phyloP scores from a whole-genome alignment of 768 basidiomycete genomes.

The Mycena vitilis region DNA sequence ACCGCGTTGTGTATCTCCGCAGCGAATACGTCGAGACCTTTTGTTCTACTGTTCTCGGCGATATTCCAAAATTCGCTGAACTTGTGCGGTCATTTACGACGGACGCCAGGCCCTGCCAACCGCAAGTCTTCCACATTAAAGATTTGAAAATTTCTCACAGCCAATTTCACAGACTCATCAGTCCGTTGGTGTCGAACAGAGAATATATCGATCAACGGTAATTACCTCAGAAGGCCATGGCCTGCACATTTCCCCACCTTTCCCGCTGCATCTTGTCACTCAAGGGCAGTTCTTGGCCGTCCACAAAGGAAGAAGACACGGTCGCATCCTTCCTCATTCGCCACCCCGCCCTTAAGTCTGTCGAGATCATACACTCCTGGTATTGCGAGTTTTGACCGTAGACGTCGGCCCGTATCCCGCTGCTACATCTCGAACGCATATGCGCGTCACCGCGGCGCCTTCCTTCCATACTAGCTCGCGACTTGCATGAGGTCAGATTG shows the following conservation, averaged over 20 bases:
- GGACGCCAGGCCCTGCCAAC: not conserved
- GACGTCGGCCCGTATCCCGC: not conserved
- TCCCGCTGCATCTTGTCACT: not conserved
- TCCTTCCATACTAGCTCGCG: not conserved
- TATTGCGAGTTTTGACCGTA: not conserved
- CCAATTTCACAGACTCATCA: too few species aligned
- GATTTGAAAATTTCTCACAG: too few species aligned
- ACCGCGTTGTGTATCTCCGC: not conserved
- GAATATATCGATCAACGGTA: not conserved
- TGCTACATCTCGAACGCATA: not conserved
- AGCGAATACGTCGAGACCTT: not conserved
- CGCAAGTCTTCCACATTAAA: not conserved
- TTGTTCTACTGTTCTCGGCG: not conserved
- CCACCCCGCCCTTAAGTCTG: not conserved
- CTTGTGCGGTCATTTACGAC: not conserved
- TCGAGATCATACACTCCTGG: not conserved
- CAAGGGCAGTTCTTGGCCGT: not conserved
- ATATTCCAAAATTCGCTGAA: not conserved
- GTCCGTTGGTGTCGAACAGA: too few species aligned
- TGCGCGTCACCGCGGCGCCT: not conserved
- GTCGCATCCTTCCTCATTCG: not conserved
- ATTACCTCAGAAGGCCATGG: not conserved
- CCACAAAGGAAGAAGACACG: not conserved
- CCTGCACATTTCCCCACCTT: slow-evolving; percentile 1
- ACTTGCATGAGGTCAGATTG: not conserved